Evolutionary conservation across 2,329 filamentous ascomycete genomes (phyloP).

Genomic region (Capronia epimyces): DNA sequence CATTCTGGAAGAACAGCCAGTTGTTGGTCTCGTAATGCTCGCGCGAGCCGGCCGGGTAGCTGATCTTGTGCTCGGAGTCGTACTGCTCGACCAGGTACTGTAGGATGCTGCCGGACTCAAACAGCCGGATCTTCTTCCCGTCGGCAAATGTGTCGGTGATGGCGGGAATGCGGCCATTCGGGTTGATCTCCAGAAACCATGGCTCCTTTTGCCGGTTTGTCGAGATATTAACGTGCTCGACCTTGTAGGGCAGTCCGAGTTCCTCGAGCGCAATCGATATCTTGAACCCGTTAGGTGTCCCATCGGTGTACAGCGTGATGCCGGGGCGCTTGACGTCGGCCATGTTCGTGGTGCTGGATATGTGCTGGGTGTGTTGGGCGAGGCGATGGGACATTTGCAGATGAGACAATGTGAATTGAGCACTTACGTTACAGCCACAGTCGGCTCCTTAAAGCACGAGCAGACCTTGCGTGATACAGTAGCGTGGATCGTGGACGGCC

Average conservation of each 20-base stretch:
- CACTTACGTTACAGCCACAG: too few species aligned
- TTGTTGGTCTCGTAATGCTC: constrained; percentile 76
- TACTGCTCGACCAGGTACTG: constrained; percentile 79
- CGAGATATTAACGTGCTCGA: constrained; percentile 40
- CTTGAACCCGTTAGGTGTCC: constrained; percentile 88
- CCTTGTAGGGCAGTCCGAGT: constrained; percentile 50
- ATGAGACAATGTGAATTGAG: too few species aligned
- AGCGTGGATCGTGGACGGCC: too few species aligned
- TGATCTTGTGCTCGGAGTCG: constrained; percentile 75
- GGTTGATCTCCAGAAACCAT: constrained; percentile 89
- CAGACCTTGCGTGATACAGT: too few species aligned
- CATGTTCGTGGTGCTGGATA: constrained; percentile 10
- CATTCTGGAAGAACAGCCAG: constrained; percentile 76
- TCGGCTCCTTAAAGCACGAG: too few species aligned
- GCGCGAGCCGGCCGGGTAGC: constrained; percentile 64
- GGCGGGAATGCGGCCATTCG: constrained; percentile 86
- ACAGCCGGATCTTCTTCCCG: constrained; percentile 58
- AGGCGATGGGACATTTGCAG: constrained; percentile 11
- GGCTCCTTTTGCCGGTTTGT: constrained; percentile 77
- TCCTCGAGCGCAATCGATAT: constrained; percentile 82
- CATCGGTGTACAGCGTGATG: constrained; percentile 76
- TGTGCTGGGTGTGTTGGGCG: constrained; percentile 18
- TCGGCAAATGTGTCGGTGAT: constrained; percentile 60
- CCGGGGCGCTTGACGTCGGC: constrained; percentile 12
- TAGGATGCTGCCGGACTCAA: constrained; percentile 78